These are phyloP conservation scores for Podila clonocystis DNA, from an alignment of 192 early-diverging fungal species.

Conservation along the genomic window DNA sequence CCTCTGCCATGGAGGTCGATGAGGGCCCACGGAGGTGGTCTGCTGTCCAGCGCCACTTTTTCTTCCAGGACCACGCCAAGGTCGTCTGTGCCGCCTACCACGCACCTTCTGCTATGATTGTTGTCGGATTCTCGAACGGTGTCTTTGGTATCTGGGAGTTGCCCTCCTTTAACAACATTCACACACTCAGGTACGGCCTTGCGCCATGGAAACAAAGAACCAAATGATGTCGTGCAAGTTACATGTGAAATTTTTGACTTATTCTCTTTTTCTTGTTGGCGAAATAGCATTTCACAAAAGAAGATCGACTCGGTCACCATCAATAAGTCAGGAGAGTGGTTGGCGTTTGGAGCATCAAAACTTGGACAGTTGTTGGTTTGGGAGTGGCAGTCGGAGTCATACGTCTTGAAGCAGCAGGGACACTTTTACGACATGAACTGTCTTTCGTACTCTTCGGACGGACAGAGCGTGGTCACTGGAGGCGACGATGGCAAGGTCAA, in stretches of 20 bases:
- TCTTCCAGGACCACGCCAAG: conserved; percentile 80
- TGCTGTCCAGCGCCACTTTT: conserved; percentile 76
- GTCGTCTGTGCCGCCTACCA: conserved; percentile 87
- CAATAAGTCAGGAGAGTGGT: conserved; percentile 95
- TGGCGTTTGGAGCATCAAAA: conserved; percentile 92
- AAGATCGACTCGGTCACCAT: conserved; percentile 91
- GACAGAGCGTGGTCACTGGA: conserved; percentile 94
- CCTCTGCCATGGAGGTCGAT: conserved; percentile 58
- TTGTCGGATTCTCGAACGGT: conserved; percentile 92
- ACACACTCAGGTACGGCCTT: conserved; percentile 82
- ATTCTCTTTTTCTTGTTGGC: not conserved
- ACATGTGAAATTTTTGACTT: not conserved
- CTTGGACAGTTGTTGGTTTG: conserved; percentile 98
- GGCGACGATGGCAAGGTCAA: conserved; percentile 98
- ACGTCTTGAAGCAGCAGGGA: conserved; percentile 99
- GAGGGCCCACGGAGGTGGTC: conserved; percentile 59
- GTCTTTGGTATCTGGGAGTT: conserved; percentile 99
- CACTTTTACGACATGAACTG: conserved; percentile 96
- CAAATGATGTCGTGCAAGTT: no score
- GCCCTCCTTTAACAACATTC: conserved; percentile 93
- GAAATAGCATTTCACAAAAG: conserved; percentile 88
- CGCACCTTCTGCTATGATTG: conserved; percentile 72
- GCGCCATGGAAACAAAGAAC: not conserved
- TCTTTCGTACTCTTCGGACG: conserved; percentile 89
- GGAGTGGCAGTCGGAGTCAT: conserved; percentile 99